These are phyloP conservation scores for Dictyostelium purpureum DNA, from an alignment of 78 protist species.

Conservation along the genomic window DNA sequence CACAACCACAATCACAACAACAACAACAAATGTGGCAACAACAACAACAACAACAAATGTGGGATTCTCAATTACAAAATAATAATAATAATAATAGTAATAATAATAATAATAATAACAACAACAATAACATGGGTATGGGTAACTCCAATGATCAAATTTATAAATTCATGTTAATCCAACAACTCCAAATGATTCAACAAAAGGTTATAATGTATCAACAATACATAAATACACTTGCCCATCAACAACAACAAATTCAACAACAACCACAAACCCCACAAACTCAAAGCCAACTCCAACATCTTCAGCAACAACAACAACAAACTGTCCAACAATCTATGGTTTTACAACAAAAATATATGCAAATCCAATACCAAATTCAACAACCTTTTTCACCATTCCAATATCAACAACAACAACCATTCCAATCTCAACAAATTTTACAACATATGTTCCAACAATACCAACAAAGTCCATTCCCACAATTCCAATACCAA, in stretches of 20 bases:
- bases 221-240: background rate
- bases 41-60: background rate
- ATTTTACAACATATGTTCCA: background rate
- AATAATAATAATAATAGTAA: background rate
- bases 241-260: slow-evolving; percentile 30
- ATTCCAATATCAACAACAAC: slow-evolving; percentile 37
- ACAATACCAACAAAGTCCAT: background rate
- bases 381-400: background rate
- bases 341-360: slow-evolving; percentile 2
- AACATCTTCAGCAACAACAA: background rate
- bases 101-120: background rate
- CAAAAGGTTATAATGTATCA: background rate
- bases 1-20: background rate
- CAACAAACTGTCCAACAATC: slow-evolving; percentile 19
- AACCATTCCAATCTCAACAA: slow-evolving; percentile 11
- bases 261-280: slow-evolving; percentile 19
- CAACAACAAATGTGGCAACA: background rate
- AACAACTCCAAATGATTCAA: slow-evolving; percentile 13
- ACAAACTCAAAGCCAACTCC: slow-evolving; percentile 10
- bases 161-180: slow-evolving; percentile 1
- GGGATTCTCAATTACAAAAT: background rate
- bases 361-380: slow-evolving; percentile 5
- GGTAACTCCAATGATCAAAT: too few relatives aligned
- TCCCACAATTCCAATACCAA: slow-evolving; percentile 11
- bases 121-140: too few relatives aligned